Percentiles rank a stretch among this genome's conserved stretches.
Conservation (phyloP, 208 protist species). For the Trypanosomatidae sp. region DNA sequence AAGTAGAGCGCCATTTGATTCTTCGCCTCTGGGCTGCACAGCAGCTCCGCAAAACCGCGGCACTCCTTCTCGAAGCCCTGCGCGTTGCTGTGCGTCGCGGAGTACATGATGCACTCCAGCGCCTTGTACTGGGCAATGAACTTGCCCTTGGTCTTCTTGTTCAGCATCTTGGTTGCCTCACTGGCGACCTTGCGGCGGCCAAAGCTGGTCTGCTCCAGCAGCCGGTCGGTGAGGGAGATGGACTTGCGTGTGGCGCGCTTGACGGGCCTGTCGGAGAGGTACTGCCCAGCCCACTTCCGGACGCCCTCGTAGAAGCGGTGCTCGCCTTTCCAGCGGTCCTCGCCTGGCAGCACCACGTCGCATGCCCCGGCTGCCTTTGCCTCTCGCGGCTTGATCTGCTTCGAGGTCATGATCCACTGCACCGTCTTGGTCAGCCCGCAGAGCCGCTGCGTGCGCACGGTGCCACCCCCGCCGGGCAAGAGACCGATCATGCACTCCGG, state of each 20-base stretch:
- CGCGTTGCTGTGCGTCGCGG: conserved; percentile 53
- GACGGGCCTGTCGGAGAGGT: conserved; percentile 55
- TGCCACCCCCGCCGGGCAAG: conserved; percentile 94
- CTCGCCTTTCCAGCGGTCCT: conserved; percentile 64
- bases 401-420: conserved; percentile 86
- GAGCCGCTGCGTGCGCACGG: conserved; percentile 93
- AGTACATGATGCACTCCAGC: conserved; percentile 85
- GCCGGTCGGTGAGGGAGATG: conserved; percentile 45
- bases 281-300: conserved; percentile 53
- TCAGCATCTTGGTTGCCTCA: conserved; percentile 61
- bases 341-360: conserved; percentile 47
- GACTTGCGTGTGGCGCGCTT: conserved; percentile 45
- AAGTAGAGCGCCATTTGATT: conserved; percentile 93
- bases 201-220: conserved; percentile 64
- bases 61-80: conserved; percentile 70
- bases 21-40: conserved; percentile 82
- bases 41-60: conserved; percentile 74
- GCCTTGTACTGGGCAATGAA: conserved; percentile 95
- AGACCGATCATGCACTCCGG: conserved; percentile 94
- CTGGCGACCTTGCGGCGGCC: conserved; percentile 56
- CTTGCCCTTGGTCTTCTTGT: conserved; percentile 92
- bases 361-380: conserved; percentile 80
- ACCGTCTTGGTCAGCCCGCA: conserved; percentile 89
- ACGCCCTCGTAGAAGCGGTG: conserved; percentile 77
- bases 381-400: conserved; percentile 61